Evolutionary conservation across 306 rosid genomes (phyloP).

Genomic region (Sindora glabra): DNA sequence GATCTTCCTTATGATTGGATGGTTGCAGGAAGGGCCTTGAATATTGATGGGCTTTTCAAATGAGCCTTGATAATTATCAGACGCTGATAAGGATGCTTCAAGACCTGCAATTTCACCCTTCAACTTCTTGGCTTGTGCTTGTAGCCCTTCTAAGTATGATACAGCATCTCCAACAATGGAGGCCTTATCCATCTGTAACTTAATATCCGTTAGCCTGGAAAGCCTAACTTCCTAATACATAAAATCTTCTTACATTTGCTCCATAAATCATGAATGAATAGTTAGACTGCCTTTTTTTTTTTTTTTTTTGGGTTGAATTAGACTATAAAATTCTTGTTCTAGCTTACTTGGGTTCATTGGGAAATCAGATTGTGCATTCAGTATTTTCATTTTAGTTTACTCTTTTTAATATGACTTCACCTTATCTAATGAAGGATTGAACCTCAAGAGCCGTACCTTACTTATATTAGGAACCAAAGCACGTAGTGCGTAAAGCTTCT

Average conservation of each 20-base stretch:
- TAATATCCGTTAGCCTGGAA: background rate
- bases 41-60: slow-evolving; percentile 16
- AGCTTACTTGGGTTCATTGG: no score
- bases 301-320: no score
- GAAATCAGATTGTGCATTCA: no score
- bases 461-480: slow-evolving; percentile 86
- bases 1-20: slow-evolving; percentile 37
- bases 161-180: slow-evolving; percentile 90
- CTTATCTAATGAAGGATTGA: no score
- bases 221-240: background rate
- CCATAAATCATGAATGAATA: background rate
- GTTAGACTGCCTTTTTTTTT: no score
- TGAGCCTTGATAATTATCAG: slow-evolving; percentile 35
- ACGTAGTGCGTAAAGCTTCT: slow-evolving; percentile 78
- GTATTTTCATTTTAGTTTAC: no score
- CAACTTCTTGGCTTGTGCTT: slow-evolving; percentile 60
- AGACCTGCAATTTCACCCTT: slow-evolving; percentile 61
- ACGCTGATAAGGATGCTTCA: slow-evolving; percentile 47
- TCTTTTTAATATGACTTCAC: no score
- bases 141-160: slow-evolving; percentile 60
- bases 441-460: slow-evolving; percentile 42
- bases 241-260: background rate
- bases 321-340: no score
- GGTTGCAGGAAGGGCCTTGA: slow-evolving; percentile 16
- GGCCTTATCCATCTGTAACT: slow-evolving; percentile 88